These are phyloP conservation scores for Colletotrichum sp. DNA, from an alignment of 2,329 filamentous ascomycete genomes.

Conservation along the genomic window DNA sequence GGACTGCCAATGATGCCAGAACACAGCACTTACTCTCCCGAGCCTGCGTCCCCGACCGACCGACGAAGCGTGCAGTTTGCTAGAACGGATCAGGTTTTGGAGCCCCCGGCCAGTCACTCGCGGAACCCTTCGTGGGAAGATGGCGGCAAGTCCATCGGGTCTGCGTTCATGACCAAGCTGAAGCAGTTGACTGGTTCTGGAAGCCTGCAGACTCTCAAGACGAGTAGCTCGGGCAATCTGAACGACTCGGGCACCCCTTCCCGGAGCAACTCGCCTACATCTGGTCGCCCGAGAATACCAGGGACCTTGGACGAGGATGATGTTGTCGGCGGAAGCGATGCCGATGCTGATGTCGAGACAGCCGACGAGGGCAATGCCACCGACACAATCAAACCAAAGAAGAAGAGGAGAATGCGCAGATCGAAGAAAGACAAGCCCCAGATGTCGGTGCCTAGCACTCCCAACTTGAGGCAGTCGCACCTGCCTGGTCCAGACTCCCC, in stretches of 20 bases:
- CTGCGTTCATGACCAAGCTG: conserved; percentile 78
- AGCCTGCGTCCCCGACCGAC: conserved; percentile 40
- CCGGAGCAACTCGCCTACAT: conserved; percentile 52
- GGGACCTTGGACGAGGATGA: conserved; percentile 60
- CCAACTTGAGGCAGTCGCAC: conserved; percentile 45
- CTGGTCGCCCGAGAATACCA: conserved; percentile 53
- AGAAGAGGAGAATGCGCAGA: conserved; percentile 63
- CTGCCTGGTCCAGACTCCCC: conserved; percentile 46
- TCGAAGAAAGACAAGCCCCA: conserved; percentile 26
- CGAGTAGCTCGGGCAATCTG: conserved; percentile 34
- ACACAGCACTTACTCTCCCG: conserved; percentile 22
- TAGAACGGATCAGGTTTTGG: conserved; percentile 55
- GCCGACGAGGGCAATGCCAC: conserved; percentile 72
- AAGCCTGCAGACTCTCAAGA: conserved; percentile 51
- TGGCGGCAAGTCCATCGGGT: conserved; percentile 62
- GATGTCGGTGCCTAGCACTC: conserved; percentile 72
- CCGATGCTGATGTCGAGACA: conserved; percentile 82
- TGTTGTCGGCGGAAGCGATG: conserved; percentile 62
- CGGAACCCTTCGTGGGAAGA: conserved; percentile 72
- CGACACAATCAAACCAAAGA: conserved; percentile 58
- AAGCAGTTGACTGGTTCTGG: conserved; percentile 70
- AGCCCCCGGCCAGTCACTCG: conserved; percentile 55
- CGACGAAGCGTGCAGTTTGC: conserved; percentile 80
- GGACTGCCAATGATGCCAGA: conserved; percentile 23
- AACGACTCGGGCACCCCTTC: conserved; percentile 44